These are phyloP conservation scores for Tubosaeta brunneosetosa DNA, from an alignment of 768 basidiomycete species.

Conservation along the genomic window DNA sequence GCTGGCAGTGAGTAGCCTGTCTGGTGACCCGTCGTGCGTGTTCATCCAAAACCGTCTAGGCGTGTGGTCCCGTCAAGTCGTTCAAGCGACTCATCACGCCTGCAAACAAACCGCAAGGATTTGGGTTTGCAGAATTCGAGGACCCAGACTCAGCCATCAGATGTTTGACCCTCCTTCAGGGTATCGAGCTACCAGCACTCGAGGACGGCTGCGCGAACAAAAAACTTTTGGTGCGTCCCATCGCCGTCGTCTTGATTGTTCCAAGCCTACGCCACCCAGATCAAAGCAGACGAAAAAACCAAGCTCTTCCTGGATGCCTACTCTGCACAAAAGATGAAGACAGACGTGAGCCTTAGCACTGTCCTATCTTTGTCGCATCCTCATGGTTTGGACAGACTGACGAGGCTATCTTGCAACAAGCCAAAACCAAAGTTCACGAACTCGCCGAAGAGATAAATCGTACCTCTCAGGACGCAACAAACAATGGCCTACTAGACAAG, in stretches of 20 bases:
- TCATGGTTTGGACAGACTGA: constrained; percentile 50
- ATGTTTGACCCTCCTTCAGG: constrained; percentile 61
- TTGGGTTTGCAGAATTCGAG: constrained; percentile 95
- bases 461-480: constrained; percentile 68
- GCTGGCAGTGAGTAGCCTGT: constrained; percentile 56
- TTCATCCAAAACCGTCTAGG: constrained; percentile 40
- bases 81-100: constrained; percentile 93
- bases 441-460: constrained; percentile 70
- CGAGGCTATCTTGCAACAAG: constrained; percentile 56
- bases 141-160: constrained; percentile 89
- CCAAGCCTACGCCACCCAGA: constrained; percentile 52
- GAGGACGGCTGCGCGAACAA: constrained; percentile 60
- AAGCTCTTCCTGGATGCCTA: constrained; percentile 84
- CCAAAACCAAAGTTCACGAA: constrained; percentile 59
- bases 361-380: background rate
- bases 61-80: constrained; percentile 84
- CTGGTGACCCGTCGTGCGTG: background rate
- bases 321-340: constrained; percentile 69
- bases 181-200: constrained; percentile 57
- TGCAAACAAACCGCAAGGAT: constrained; percentile 90
- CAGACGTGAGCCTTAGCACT: constrained; percentile 56
- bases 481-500: constrained; percentile 69
- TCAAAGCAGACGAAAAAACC: constrained; percentile 97
- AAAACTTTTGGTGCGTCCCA: constrained; percentile 60
- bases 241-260: background rate